Conservation (phyloP, 1,139 yeast genomes). For the Geotrichum siamense region DNA sequence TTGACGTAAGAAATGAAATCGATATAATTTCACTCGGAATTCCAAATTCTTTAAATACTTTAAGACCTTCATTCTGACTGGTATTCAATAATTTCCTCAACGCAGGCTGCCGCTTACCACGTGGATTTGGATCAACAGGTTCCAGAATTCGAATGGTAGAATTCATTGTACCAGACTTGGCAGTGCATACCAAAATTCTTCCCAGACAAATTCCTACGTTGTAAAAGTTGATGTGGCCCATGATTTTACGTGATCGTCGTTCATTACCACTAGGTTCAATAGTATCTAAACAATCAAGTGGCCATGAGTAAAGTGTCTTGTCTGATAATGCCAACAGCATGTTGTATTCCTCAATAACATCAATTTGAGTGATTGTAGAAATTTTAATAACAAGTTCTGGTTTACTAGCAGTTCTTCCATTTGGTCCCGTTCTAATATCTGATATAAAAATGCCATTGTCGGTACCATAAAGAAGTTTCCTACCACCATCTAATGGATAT, state of each 20-base stretch:
- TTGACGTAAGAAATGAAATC: conserved; percentile 80
- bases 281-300: conserved; percentile 60
- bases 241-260: conserved; percentile 67
- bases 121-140: conserved; percentile 53
- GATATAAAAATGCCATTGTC: conserved; percentile 86
- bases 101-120: conserved; percentile 38
- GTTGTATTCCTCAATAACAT: conserved; percentile 86
- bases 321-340: conserved; percentile 77
- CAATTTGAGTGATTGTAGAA: conserved; percentile 77
- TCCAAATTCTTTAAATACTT: conserved; percentile 67
- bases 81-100: conserved; percentile 45
- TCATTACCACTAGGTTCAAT: conserved; percentile 59
- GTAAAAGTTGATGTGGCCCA: conserved; percentile 81
- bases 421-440: conserved; percentile 35
- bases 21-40: conserved; percentile 88
- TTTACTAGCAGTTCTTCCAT: conserved; percentile 51
- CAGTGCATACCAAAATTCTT: conserved; percentile 80
- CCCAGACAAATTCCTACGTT: conserved; percentile 92
- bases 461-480: conserved; percentile 83
- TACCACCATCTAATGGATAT: conserved; percentile 91
- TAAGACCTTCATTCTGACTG: conserved; percentile 44
- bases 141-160: conserved; percentile 83
- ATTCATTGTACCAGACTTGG: conserved; percentile 62
- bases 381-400: conserved; percentile 77
- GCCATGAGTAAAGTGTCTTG: conserved; percentile 76